Base-by-base conservation (phyloP, 164 flowering plant genomes). In the Liriodendron chinense region DNA sequence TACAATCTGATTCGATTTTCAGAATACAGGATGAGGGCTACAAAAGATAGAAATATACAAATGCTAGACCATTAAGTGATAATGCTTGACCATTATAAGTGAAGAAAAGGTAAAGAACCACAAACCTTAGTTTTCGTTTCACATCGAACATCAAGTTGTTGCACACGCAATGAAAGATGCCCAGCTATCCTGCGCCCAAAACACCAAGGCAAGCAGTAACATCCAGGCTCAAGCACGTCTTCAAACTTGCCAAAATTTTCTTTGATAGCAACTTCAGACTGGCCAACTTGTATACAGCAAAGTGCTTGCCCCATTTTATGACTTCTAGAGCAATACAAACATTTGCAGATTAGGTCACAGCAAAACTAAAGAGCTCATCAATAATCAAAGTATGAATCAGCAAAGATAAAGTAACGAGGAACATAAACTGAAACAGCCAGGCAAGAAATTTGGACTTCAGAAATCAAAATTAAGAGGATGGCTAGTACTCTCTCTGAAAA, bases 91-190 rank as follows among this genome's bases (percentile, higher is more conserved):
- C 43, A 34, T 34, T 34, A 66, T 10, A 16, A 25, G 8, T 1
- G 18, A 66, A 16, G 34, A 9, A 18, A 66, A 34, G 16, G 20
- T 25, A 68, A 68, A 25, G 53, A 47, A 14, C 71, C 43, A 20
- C 50, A 16, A 28, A 91, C 93, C 92, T 89, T 91, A 21, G 92
- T 91, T 81, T 91, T 91, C 61, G 92, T 91, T 75, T 91, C 92
- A 49, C 93, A 91, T 6, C 84, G 81, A 28, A 91, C 92, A 78
- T 91, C 96, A 78, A 91, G 79, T 82, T 91, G 93, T 80, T 91
- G 92, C 77, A 91, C 23, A 71, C 93, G 82, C 56, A 91, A 82
- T 8, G 96, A 74, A 70, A 91, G 91, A 74, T 85, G 79, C 24
- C 96, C 96, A 25, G 89, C 89, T 28, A 91, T 10, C 76, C 80